Base-by-base conservation (phyloP, 2,329 filamentous ascomycete species). In the Beauveria caledonica region DNA sequence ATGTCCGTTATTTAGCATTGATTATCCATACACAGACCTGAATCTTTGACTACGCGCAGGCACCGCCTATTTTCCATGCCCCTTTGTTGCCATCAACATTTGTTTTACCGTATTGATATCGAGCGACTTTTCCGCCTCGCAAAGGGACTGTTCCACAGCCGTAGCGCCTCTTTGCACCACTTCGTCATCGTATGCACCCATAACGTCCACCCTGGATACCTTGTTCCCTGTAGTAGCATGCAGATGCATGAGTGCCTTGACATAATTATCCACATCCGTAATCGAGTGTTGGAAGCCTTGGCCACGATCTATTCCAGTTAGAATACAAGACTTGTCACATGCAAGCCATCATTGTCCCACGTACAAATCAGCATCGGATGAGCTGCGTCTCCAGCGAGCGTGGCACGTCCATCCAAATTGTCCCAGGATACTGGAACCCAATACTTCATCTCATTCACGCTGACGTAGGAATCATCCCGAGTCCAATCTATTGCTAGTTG, bases 221-320 rank as follows among this genome's bases (percentile, higher is more conserved):
- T 55, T 60, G 19, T 27, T 51, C 23, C 50, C 50, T 1, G 59
- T 9, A 19, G 29, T 15, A 5, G 15, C 44, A 29, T 66, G 56
- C 4, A 72, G 59, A 45, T 63, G 59, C 6, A 66, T n/a, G 9
- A 76, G 62, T 4, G 68, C 68, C n/a, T 70, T 61, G 1, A 78
- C 66, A 51, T 75, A 74, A 58, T 74, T 72, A 39, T 68, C 64
- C 11, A 71, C 75, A 58, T 78, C 77, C 1, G 67, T 66, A 46
- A 79, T 73, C 33, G 71, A 72, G 62, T 78, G 73, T 61, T 79
- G 77, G 40, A 76, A 71, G 8, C 76, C 76, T 64, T 79, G 77
- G 0, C 76, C 77, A n/a, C 76, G 73, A 63, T 73, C 71, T 72
- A n/a, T 1, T 39, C 10, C 15, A 8, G 44, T 45, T 23, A 49